A percentile compares a stretch with the other conserved stretches of the same genome.
Evolutionary conservation across 176 grass and related monocot species (phyloP).

Genomic region (Melocanna baccifera): DNA sequence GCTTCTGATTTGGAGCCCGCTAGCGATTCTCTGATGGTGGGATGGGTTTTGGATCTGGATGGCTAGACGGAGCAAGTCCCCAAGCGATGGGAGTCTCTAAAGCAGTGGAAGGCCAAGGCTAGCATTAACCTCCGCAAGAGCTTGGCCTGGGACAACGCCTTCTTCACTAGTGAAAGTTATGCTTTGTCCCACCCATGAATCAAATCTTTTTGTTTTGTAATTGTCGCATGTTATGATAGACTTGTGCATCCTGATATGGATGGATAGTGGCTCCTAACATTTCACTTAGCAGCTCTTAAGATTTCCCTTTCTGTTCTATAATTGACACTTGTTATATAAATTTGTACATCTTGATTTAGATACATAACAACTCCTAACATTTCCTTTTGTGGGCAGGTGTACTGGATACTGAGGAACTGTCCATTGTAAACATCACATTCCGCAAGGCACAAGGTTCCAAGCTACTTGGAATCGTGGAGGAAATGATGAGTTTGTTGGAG

Average conservation of each 20-base stretch:
- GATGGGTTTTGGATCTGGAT: too few species aligned
- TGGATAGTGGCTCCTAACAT: background rate
- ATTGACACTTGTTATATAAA: background rate
- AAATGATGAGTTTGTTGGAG: conserved; percentile 57
- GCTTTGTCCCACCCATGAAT: too few species aligned
- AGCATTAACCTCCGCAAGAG: too few species aligned
- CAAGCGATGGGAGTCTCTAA: too few species aligned
- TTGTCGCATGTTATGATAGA: background rate
- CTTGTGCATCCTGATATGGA: background rate
- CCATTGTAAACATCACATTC: conserved; percentile 66
- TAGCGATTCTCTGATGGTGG: too few species aligned
- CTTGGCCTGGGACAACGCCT: too few species aligned
- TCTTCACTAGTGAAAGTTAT: too few species aligned
- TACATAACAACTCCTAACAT: background rate
- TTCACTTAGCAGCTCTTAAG: background rate
- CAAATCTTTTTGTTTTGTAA: too few species aligned
- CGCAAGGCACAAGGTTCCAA: conserved; percentile 36
- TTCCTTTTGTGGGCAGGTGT: conserved; percentile 50
- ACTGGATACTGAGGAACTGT: conserved; percentile 70
- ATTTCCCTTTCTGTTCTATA: background rate
- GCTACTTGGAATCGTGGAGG: conserved; percentile 64
- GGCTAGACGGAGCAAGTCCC: too few species aligned
- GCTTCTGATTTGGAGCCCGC: too few species aligned
- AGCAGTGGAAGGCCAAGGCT: too few species aligned
- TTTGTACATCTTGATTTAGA: background rate